Evolutionary conservation across 768 basidiomycete species (phyloP), one percentile per base, ranked within the genome.

Genomic region (Brasilioporus rufonigricans): DNA sequence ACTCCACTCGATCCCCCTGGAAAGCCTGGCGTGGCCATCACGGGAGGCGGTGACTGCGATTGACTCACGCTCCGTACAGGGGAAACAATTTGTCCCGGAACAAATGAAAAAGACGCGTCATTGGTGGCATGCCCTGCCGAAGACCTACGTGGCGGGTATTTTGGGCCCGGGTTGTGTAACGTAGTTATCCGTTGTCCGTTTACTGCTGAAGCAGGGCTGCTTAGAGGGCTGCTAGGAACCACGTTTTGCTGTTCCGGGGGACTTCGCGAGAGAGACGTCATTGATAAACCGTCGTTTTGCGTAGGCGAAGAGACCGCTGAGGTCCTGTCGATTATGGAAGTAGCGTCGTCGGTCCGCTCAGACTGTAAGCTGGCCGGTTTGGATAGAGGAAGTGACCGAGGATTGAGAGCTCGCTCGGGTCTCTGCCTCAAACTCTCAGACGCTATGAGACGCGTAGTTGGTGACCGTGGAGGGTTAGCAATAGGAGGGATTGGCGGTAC

Each of bases 401-500:
- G 66, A 49, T 66, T 57, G 18, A 41, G n/a, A 31, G 57, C 56
- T 49, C 69, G 65, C 18, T 60, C 58, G 18, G 67, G 65, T 45
- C 61, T 58, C 43, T 64, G 58, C 24, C 57, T 55, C 16, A 32
- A 38, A 44, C 46, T 35, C 27, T 29, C 53, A 29, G 45, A 45
- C 8, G 41, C 32, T 21, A 29, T 48, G 1, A 49, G 29, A 36
- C 44, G 59, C 2, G 49, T 48, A n/a, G 51, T 46, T 31, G 66
- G 58, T 21, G 58, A 63, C 39, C 71, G 69, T 55, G 72, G 65
- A 36, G 67, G 61, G 26, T 63, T 65, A 52, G 70, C 73, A 24
- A 82, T 59, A 9, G 79, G 67, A 6, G 87, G 86, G 48, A 89
- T 65, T 4, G 87, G 87, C 4, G 89, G 89, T 6, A 86, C 80